Evolutionary conservation across 495 filamentous ascomycete species (phyloP).

Genomic region (Filosporella fistucella): DNA sequence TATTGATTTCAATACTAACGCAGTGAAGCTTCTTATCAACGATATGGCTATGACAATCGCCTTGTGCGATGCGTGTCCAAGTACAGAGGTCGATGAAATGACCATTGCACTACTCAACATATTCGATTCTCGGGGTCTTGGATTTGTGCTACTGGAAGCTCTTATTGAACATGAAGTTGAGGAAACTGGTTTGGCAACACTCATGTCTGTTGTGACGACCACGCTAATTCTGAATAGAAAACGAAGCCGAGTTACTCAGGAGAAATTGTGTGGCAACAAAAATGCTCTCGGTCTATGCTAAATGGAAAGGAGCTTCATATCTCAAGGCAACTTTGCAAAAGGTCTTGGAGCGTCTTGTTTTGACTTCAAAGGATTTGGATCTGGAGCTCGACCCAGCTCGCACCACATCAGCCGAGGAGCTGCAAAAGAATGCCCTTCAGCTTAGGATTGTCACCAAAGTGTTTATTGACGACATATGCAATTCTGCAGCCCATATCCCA

Average conservation of each 20-base stretch:
- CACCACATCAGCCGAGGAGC: conserved; percentile 49
- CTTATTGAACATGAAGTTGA: conserved; percentile 62
- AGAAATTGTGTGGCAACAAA: conserved; percentile 64
- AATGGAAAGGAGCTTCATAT: conserved; percentile 61
- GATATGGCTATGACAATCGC: conserved; percentile 56
- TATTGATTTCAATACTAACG: not conserved
- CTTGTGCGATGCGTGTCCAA: conserved; percentile 58
- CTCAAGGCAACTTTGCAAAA: conserved; percentile 59
- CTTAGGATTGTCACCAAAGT: conserved; percentile 57
- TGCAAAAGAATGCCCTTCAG: conserved; percentile 55
- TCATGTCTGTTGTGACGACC: not conserved
- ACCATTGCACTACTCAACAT: conserved; percentile 60
- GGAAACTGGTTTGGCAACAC: conserved; percentile 42
- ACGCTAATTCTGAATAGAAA: conserved; percentile 33
- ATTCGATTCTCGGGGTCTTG: conserved; percentile 58
- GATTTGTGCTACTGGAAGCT: conserved; percentile 55
- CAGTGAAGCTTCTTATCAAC: conserved; percentile 45
- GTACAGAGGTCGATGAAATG: conserved; percentile 60
- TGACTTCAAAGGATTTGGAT: conserved; percentile 55
- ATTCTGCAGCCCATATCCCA: conserved; percentile 53
- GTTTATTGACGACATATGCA: conserved; percentile 63
- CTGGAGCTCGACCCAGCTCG: conserved; percentile 60
- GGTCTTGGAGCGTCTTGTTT: conserved; percentile 54
- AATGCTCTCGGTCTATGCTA: conserved; percentile 63
- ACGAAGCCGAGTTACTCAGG: conserved; percentile 57